Percentiles rank a stretch among this genome's conserved stretches.
Evolutionary conservation across 2,329 filamentous ascomycete genomes (phyloP).

Genomic region (Arthroderma sp.): DNA sequence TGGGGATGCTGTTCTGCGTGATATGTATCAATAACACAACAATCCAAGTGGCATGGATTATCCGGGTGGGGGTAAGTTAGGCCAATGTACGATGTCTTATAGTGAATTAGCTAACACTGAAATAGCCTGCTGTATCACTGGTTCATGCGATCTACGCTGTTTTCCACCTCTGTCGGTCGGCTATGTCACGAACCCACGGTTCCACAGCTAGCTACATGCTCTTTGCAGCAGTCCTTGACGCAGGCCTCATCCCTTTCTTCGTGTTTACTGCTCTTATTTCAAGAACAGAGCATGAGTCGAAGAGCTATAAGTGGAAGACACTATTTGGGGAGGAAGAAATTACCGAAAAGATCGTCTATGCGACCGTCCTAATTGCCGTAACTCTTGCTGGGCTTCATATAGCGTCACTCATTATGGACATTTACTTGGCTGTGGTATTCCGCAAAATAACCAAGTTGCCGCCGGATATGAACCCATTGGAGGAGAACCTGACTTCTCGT

Average conservation of each 20-base stretch:
- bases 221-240: slow-evolving; percentile 65
- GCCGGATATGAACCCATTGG: slow-evolving; percentile 90
- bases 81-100: not conserved
- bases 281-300: slow-evolving; percentile 38
- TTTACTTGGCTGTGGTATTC: slow-evolving; percentile 69
- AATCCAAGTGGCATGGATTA: slow-evolving; percentile 57
- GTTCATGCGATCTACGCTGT: slow-evolving; percentile 64
- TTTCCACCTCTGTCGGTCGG: slow-evolving; percentile 63
- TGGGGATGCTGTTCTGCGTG: slow-evolving; percentile 61
- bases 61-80: slow-evolving; percentile 58
- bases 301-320: slow-evolving; percentile 51
- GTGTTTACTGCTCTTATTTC: slow-evolving; percentile 47
- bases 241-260: slow-evolving; percentile 52
- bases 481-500: slow-evolving; percentile 66
- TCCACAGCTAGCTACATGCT: slow-evolving; percentile 83
- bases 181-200: slow-evolving; percentile 58
- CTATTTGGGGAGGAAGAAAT: slow-evolving; percentile 47
- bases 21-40: slow-evolving; percentile 62
- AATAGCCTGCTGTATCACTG: slow-evolving; percentile 63
- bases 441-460: slow-evolving; percentile 69
- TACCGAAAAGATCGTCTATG: slow-evolving; percentile 50
- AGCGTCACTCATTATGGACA: slow-evolving; percentile 55
- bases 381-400: slow-evolving; percentile 56
- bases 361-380: slow-evolving; percentile 57
- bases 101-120: slow-evolving; percentile 4